Evolutionary conservation across 495 filamentous ascomycete genomes (phyloP).

Genomic region (Alectoria sarmentosa): DNA sequence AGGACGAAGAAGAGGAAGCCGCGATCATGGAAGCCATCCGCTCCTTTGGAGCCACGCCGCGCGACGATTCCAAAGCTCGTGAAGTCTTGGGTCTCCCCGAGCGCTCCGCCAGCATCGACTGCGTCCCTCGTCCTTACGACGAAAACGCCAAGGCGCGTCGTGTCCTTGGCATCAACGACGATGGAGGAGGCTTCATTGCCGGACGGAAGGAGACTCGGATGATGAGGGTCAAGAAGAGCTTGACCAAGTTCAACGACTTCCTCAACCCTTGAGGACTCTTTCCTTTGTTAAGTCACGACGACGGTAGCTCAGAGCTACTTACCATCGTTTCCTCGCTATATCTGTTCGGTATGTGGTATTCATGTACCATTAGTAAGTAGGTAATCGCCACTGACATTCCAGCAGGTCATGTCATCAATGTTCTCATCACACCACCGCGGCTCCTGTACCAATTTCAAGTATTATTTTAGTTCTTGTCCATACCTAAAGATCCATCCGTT

Average conservation of each 20-base stretch:
- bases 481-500: background rate
- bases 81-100: conserved; percentile 7
- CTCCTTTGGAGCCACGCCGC: background rate
- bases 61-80: conserved; percentile 6
- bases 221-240: conserved; percentile 5
- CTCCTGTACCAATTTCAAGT: background rate
- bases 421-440: background rate
- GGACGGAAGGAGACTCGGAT: conserved; percentile 1
- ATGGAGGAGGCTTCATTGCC: conserved; percentile 12
- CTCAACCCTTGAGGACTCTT: background rate
- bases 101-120: background rate
- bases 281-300: background rate
- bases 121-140: conserved; percentile 1
- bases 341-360: background rate
- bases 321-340: background rate
- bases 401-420: background rate
- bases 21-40: conserved; percentile 4
- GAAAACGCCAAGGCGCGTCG: conserved; percentile 16
- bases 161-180: conserved; percentile 15
- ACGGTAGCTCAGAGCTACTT: background rate
- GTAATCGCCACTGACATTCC: background rate
- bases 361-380: too few relatives aligned
- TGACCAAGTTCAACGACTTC: conserved; percentile 4
- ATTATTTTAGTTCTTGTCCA: background rate
- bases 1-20: conserved; percentile 8